Base-by-base conservation (phyloP, 139 green algal species). In the Volvox reticuliferus region DNA sequence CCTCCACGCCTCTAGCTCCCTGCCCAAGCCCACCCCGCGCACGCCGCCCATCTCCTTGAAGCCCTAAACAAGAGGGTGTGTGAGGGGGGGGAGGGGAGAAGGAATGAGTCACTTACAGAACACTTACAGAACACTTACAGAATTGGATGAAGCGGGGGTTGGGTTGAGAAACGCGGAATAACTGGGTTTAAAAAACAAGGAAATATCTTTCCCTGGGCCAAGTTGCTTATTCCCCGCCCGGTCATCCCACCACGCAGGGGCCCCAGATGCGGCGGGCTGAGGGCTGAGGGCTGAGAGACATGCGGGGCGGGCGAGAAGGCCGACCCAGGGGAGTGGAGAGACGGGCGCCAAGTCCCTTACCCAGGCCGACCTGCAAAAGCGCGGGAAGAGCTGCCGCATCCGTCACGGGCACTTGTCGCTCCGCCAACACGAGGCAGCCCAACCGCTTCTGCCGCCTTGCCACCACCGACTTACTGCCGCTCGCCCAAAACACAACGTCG, bases 401-500 rank as follows among this genome's bases (percentile, higher is more conserved):
- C 3, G 76, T 91, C 6, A 92, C 32, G 0, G 89, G 85, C 30
- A 81, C 75, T 1, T 83, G 26, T 77, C 86, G 44, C 92, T 97
- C 93, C 35, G 79, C 36, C 44, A 96, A 86, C 82, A 96, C 91
- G 69, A 95, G 85, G 1, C 77, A 73, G 24, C 95, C 94, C 55
- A 97, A 65, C 69, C 92, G 61, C 36, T 44, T 63, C 86, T 93
- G 95, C 79, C 78, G 44, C 22, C 92, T 88, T 0, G 82, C 94
- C 82, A 95, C 13, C 36, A 97, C 93, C 24, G 85, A 75, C 85
- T 96, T 95, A 30, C 30, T 89, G 75, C 50, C 78, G 35, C 87
- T 78, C 1, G 93, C 93, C 95, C 95, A 96, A 50, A 94, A 94
- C 44, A 94, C 93, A 16, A 91, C 80, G 26, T 91, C 81, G 20